Evolutionary conservation across 768 basidiomycete genomes (phyloP).

Genomic region (Phanerodontia chrysosporium): DNA sequence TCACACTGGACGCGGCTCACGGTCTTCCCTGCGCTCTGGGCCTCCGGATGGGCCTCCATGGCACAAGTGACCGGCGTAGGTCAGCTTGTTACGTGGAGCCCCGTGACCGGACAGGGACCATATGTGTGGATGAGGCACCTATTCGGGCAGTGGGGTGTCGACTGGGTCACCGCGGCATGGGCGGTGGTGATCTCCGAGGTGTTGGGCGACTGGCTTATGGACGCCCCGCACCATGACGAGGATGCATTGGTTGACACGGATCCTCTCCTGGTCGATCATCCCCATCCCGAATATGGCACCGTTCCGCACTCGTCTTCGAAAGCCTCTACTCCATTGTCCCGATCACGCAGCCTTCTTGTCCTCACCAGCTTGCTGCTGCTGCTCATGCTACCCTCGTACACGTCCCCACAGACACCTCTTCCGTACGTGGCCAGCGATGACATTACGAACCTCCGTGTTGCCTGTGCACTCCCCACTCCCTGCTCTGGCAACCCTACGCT

Average conservation of each 20-base stretch:
- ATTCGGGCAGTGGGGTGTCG: constrained; percentile 55
- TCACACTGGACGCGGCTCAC: constrained; percentile 41
- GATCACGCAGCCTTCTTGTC: constrained; percentile 22
- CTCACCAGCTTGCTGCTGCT: constrained; percentile 38
- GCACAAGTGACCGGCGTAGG: constrained; percentile 64
- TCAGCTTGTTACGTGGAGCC: constrained; percentile 68
- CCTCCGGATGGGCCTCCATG: constrained; percentile 50
- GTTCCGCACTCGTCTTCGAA: constrained; percentile 7
- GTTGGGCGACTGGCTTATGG: constrained; percentile 56
- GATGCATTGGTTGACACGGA: background rate
- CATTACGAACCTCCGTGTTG: constrained; percentile 58
- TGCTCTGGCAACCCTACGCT: constrained; percentile 33
- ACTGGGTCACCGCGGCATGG: constrained; percentile 78
- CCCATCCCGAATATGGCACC: background rate
- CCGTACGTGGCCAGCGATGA: constrained; percentile 30
- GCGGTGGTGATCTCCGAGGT: constrained; percentile 59
- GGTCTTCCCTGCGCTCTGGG: constrained; percentile 70
- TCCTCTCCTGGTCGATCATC: background rate
- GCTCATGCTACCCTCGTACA: constrained; percentile 56
- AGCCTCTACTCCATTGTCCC: background rate
- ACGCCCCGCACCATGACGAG: constrained; percentile 17
- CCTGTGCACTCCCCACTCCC: constrained; percentile 60
- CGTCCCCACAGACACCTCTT: constrained; percentile 37
- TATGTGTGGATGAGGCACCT: constrained; percentile 64
- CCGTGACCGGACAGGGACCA: constrained; percentile 44